Percentiles rank a stretch among this genome's conserved stretches.
Evolutionary conservation across 148 eudicot genomes (phyloP).

Genomic region (Euryodendron excelsum): DNA sequence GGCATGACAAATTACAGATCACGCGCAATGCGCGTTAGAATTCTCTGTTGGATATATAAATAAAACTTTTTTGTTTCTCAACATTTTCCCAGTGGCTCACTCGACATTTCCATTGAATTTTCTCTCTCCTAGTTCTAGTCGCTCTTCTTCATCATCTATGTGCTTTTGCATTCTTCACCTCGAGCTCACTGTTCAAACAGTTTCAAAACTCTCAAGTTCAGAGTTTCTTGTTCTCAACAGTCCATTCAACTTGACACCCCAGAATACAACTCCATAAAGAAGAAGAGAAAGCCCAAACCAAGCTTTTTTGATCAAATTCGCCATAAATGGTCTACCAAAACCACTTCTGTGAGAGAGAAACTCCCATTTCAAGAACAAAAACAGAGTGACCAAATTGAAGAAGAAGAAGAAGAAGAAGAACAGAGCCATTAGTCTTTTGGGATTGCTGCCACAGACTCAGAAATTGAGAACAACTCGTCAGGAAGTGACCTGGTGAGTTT

Average conservation of each 20-base stretch:
- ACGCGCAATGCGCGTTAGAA: too few species aligned
- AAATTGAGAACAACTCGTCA: too few species aligned
- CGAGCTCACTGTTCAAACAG: too few species aligned
- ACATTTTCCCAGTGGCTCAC: neutral
- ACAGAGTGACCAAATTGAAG: constrained; percentile 10
- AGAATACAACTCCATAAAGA: constrained; percentile 31
- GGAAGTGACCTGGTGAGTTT: too few species aligned
- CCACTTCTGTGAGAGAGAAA: constrained; percentile 35
- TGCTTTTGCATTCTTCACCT: constrained; percentile 15
- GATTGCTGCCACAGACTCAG: too few species aligned
- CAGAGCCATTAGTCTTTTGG: constrained; percentile 1
- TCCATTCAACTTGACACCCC: constrained; percentile 31
- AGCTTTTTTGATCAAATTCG: constrained; percentile 80
- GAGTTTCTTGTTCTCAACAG: constrained; percentile 33
- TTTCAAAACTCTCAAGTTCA: constrained; percentile 38
- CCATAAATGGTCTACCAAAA: constrained; percentile 73
- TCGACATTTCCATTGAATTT: constrained; percentile 22
- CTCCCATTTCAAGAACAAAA: constrained; percentile 68
- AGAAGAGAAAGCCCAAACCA: constrained; percentile 69
- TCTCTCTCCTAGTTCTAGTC: constrained; percentile 9
- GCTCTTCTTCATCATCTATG: constrained; percentile 15
- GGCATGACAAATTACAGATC: too few species aligned
- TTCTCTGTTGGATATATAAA: too few species aligned
- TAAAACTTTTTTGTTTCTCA: neutral
- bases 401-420: neutral